A percentile compares a stretch with the other conserved stretches of the same genome.
Evolutionary conservation across 2,329 filamentous ascomycete species (phyloP).

Genomic region (Scytalidium sp.): DNA sequence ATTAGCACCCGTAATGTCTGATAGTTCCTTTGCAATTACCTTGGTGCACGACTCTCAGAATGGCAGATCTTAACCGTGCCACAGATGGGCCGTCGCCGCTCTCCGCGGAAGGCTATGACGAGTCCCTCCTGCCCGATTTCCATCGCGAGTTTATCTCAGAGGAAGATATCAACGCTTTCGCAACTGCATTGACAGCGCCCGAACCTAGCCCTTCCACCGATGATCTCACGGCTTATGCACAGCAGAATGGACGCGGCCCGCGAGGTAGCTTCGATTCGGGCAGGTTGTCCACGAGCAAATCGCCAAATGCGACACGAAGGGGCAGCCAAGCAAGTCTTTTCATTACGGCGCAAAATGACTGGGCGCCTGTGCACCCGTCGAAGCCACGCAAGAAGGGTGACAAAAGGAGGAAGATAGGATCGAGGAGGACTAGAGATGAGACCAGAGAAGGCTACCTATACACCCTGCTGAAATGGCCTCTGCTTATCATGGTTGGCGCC

Average conservation of each 20-base stretch:
- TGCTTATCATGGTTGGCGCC: conserved; percentile 73
- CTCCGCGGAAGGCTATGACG: conserved; percentile 66
- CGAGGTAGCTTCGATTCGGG: conserved; percentile 13
- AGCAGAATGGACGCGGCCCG: background rate
- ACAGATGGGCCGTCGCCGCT: conserved; percentile 53
- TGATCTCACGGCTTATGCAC: conserved; percentile 32
- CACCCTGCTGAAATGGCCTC: conserved; percentile 84
- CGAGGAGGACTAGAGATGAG: conserved; percentile 71
- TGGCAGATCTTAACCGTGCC: conserved; percentile 28
- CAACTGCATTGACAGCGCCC: conserved; percentile 76
- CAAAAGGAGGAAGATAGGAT: conserved; percentile 30
- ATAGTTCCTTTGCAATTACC: background rate
- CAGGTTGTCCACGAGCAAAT: background rate
- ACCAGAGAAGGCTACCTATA: conserved; percentile 94
- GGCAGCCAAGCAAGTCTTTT: conserved; percentile 40
- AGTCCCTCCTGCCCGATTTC: conserved; percentile 70
- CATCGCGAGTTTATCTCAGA: conserved; percentile 73
- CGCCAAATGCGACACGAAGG: background rate
- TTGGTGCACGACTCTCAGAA: conserved; percentile 6
- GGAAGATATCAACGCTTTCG: conserved; percentile 74
- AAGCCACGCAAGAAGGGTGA: conserved; percentile 32
- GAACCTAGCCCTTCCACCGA: conserved; percentile 65
- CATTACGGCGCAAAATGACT: conserved; percentile 91
- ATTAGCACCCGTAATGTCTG: background rate
- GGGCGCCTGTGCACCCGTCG: conserved; percentile 72